Evolutionary conservation across 2,329 filamentous ascomycete species (phyloP).

Genomic region (Colletotrichum tropicale): DNA sequence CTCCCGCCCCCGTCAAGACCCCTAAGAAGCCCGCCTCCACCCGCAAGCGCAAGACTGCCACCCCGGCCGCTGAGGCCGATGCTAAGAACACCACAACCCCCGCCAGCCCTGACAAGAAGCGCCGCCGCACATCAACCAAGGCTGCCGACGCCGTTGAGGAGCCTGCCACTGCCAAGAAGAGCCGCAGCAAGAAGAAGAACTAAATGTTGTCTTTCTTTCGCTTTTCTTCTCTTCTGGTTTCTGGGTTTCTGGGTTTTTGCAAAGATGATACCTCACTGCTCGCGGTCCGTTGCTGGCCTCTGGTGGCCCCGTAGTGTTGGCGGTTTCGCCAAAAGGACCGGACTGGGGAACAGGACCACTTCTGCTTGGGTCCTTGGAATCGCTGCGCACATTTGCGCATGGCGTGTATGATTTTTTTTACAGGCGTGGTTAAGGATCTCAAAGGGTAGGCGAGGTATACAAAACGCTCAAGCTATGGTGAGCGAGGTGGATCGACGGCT

Average conservation of each 20-base stretch:
- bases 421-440: conserved; percentile 7
- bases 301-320: neutral
- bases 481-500: conserved; percentile 9
- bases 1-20: conserved; percentile 55
- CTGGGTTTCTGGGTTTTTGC: conserved; percentile 20
- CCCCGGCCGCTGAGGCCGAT: conserved; percentile 46
- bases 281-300: neutral
- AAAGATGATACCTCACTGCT: conserved; percentile 23
- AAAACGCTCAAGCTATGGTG: neutral
- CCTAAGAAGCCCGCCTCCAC: conserved; percentile 58
- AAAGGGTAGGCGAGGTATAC: conserved; percentile 9
- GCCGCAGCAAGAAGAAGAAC: conserved; percentile 22
- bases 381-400: neutral
- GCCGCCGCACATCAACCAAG: conserved; percentile 62
- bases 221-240: neutral
- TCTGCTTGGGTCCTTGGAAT: neutral
- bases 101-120: conserved; percentile 67
- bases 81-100: conserved; percentile 44
- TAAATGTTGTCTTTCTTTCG: conserved; percentile 7
- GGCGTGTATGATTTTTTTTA: conserved; percentile 19
- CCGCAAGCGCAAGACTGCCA: conserved; percentile 62
- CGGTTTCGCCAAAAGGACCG: neutral
- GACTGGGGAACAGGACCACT: neutral
- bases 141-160: conserved; percentile 50
- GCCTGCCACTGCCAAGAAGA: conserved; percentile 62